These are phyloP conservation scores for Eurotiales sp. DNA, from an alignment of 2,329 filamentous ascomycete genomes.

Conservation along the genomic window DNA sequence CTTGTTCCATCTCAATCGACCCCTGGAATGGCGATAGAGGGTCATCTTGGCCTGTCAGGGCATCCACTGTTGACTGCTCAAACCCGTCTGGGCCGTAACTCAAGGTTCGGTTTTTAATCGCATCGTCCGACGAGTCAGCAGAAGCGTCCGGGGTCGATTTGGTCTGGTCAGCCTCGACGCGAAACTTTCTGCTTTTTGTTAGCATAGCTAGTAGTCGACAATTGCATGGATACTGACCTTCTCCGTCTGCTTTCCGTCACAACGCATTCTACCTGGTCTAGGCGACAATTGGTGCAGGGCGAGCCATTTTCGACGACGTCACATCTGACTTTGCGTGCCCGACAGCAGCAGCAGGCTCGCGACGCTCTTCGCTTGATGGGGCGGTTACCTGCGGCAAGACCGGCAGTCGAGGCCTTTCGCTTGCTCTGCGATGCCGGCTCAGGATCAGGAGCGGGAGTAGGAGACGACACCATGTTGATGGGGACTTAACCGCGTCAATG, in stretches of 20 bases:
- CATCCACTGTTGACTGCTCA: slow-evolving; percentile 3
- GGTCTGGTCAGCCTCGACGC: slow-evolving; percentile 34
- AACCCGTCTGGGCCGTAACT: slow-evolving; percentile 28
- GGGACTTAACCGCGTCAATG: background rate
- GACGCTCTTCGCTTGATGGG: slow-evolving; percentile 81
- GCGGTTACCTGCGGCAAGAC: slow-evolving; percentile 49
- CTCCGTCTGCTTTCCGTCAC: slow-evolving; percentile 79
- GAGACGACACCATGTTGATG: slow-evolving; percentile 3
- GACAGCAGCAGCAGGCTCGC: slow-evolving; percentile 83
- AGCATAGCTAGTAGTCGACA: background rate
- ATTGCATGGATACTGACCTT: slow-evolving; percentile 35
- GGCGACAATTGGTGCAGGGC: slow-evolving; percentile 80
- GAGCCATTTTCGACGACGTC: slow-evolving; percentile 84
- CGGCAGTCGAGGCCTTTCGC: slow-evolving; percentile 56
- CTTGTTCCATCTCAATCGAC: slow-evolving; percentile 45
- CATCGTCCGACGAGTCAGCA: slow-evolving; percentile 33
- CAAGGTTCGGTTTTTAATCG: slow-evolving; percentile 26
- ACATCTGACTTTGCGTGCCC: slow-evolving; percentile 85
- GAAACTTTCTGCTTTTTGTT: slow-evolving; percentile 34
- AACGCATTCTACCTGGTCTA: slow-evolving; percentile 51
- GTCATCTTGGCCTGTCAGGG: slow-evolving; percentile 7
- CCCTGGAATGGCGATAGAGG: slow-evolving; percentile 44
- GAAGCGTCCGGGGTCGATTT: slow-evolving; percentile 33
- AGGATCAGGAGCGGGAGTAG: slow-evolving; percentile 19
- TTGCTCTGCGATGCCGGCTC: slow-evolving; percentile 44